Conservation (phyloP, 441 rosid species). For the Gossypium lobatum region DNA sequence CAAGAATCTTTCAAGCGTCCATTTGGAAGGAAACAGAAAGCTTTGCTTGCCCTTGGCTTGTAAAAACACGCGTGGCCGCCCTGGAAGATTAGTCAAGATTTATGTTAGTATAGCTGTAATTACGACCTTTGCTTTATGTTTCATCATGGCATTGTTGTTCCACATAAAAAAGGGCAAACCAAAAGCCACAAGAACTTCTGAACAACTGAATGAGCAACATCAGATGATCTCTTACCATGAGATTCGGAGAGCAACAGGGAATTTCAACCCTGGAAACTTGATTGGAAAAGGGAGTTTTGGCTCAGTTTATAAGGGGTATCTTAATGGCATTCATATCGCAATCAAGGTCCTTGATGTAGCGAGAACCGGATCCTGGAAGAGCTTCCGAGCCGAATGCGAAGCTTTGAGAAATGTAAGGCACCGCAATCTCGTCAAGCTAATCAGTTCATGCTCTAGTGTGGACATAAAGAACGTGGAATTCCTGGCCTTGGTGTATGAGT, state of each 20-base stretch:
- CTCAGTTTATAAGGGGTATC: constrained; percentile 35
- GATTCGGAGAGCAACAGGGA: constrained; percentile 32
- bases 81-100: constrained; percentile 12
- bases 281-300: constrained; percentile 53
- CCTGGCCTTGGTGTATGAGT: constrained; percentile 48
- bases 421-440: constrained; percentile 46
- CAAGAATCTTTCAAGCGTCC: constrained; percentile 20
- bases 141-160: constrained; percentile 14
- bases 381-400: constrained; percentile 48
- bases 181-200: not conserved
- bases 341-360: constrained; percentile 35
- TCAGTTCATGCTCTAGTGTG: constrained; percentile 50
- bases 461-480: constrained; percentile 39
- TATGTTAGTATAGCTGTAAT: constrained; percentile 13
- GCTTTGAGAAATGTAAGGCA: constrained; percentile 44
- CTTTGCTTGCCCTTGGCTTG: constrained; percentile 24
- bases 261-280: constrained; percentile 29
- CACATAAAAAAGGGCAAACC: constrained; percentile 19
- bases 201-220: constrained; percentile 20
- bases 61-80: not conserved
- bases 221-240: constrained; percentile 35
- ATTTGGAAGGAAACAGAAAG: constrained; percentile 34
- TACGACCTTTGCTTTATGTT: constrained; percentile 12
- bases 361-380: constrained; percentile 32
- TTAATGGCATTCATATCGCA: constrained; percentile 20